These are phyloP conservation scores for Tulasnella sp. DNA, from an alignment of 768 basidiomycete species.

Conservation along the genomic window DNA sequence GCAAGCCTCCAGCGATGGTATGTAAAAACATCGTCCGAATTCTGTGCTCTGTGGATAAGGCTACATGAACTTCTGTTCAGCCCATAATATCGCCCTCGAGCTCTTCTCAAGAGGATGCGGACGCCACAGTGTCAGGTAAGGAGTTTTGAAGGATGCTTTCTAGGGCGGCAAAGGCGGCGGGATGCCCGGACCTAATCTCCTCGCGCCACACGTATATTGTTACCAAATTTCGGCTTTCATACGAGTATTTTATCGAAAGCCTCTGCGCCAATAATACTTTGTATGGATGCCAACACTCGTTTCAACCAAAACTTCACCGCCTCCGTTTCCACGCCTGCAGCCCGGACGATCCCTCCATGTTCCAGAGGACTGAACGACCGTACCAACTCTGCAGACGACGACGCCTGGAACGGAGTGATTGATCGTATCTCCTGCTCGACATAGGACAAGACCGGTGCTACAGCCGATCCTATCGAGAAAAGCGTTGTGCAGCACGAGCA, in stretches of 20 bases:
- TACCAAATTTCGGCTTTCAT: not conserved
- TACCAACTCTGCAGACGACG: slow-evolving; percentile 56
- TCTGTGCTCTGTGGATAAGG: not conserved
- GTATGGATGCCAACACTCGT: not conserved
- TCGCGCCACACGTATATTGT: not conserved
- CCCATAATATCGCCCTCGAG: not conserved
- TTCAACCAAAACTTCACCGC: slow-evolving; percentile 67
- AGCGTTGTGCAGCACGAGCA: slow-evolving; percentile 90
- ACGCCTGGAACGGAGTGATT: slow-evolving; percentile 59
- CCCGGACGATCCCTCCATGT: slow-evolving; percentile 58
- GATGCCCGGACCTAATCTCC: not conserved
- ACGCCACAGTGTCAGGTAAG: not conserved
- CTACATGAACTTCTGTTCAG: not conserved
- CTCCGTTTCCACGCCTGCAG: slow-evolving; percentile 75
- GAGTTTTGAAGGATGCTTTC: too few species aligned
- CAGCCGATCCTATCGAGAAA: slow-evolving; percentile 68
- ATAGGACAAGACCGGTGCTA: slow-evolving; percentile 47
- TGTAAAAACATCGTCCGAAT: too few species aligned
- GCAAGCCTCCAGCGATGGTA: not conserved
- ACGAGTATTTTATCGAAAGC: slow-evolving; percentile 14
- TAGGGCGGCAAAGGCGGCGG: too few species aligned
- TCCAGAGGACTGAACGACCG: slow-evolving; percentile 75
- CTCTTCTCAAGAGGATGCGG: not conserved
- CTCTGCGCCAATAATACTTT: not conserved
- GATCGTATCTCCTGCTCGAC: slow-evolving; percentile 51